phyloP scores from a whole-genome alignment of 2,329 filamentous ascomycete species.

The Hymenoscyphus occultus region DNA sequence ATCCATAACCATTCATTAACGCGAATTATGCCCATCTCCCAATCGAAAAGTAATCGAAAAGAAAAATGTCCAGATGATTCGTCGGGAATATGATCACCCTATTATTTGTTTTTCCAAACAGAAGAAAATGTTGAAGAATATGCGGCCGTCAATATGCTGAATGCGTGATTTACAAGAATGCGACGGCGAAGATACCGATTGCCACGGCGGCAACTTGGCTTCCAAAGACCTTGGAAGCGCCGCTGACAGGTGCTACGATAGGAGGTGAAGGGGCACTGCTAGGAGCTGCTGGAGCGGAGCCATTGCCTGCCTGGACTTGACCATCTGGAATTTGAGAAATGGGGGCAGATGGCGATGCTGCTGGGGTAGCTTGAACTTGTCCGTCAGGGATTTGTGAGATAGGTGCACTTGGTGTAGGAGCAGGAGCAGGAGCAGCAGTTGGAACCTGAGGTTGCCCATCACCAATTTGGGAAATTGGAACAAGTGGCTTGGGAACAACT shows the following conservation, averaged over 20 bases:
- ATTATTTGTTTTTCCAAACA: background rate
- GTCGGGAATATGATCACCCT: background rate
- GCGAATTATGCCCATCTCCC: background rate
- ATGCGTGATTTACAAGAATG: constrained; percentile 19
- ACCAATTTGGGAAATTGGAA: constrained; percentile 32
- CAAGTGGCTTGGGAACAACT: constrained; percentile 20
- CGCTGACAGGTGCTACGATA: background rate
- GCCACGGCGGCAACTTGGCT: constrained; percentile 11
- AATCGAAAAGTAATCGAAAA: background rate
- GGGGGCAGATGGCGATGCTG: background rate
- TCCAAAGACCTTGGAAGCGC: constrained; percentile 31
- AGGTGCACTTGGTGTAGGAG: constrained; percentile 6
- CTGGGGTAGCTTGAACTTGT: constrained; percentile 26
- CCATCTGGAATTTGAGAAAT: constrained; percentile 9
- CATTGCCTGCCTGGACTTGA: constrained; percentile 19
- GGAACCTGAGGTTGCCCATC: constrained; percentile 36
- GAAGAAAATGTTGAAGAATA: background rate
- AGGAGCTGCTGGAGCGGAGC: background rate
- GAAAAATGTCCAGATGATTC: background rate
- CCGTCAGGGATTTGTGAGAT: constrained; percentile 36
- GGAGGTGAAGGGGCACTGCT: background rate
- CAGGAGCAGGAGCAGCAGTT: constrained; percentile 19
- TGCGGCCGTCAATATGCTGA: background rate
- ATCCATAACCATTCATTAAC: background rate
- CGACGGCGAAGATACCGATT: constrained; percentile 12